Evolutionary conservation across 768 basidiomycete genomes (phyloP), one percentile per base, ranked within the genome.

Genomic region (Mycena pura): DNA sequence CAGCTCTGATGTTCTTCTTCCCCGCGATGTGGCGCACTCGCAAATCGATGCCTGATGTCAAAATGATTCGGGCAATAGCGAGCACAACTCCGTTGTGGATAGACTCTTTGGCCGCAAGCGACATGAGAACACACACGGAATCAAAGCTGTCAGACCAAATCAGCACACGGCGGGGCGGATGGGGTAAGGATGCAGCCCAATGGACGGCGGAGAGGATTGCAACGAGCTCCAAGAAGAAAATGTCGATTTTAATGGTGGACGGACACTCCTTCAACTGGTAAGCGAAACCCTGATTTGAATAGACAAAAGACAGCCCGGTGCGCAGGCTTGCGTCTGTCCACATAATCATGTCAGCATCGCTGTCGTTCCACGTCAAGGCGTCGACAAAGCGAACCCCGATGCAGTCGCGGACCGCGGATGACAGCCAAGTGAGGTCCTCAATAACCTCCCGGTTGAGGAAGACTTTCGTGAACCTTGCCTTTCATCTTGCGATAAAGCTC

Each of bases 221-320:
- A 15, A 69, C 24, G 9, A 71, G 46, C 41, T 73, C 64, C 0
- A 70, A 62, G 57, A 70, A 72, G 47, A 72, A 69, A 28, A 73
- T 73, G 44, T 71, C 70, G 22, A 67, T 50, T 3, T 22, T 36
- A n/a, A 34, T 34, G 19, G 28, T 17, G 14, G 29, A 8, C 15
- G 36, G 25, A 8, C 28, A 22, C 0, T 50, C 47, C n/a, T 50
- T 6, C 2, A 70, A 24, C 15, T 51, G 48, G 38, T 70, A 71
- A n/a, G 43, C 24, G 36, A 62, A 71, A 22, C 67, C 67, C 8
- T 63, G 64, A 17, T 36, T 36, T 36, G 9, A 9, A 17, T 36
- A 36, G 9, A 36, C 34, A 17, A 36, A 36, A 17, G 34, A 9
- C 17, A 36, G 9, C 34, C 10, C 34, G 9, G 9, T 17, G 9